Conservation (phyloP, 306 rosid genomes). For the Oxytropis ochrocephala region DNA sequence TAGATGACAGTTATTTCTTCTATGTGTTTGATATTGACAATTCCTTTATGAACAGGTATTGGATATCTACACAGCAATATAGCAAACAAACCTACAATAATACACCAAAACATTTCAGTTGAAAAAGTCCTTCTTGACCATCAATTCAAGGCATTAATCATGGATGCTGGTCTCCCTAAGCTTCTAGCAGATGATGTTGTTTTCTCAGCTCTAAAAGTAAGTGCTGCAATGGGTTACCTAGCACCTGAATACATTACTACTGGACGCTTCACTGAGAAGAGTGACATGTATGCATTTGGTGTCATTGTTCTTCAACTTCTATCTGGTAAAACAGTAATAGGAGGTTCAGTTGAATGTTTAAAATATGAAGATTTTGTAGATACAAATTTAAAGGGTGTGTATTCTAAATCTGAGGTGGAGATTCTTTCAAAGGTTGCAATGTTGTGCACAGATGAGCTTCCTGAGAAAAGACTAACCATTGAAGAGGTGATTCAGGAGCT, state of each 20-base stretch:
- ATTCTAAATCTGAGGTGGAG: constrained; percentile 59
- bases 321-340: constrained; percentile 47
- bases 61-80: constrained; percentile 58
- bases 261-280: constrained; percentile 79
- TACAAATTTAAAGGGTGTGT: constrained; percentile 43
- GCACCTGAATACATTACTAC: constrained; percentile 86
- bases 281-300: constrained; percentile 83
- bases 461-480: constrained; percentile 56
- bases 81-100: constrained; percentile 52
- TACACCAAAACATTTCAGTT: constrained; percentile 74
- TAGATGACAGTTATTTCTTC: background rate
- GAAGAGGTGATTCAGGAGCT: constrained; percentile 49
- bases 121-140: constrained; percentile 66
- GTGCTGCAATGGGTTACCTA: constrained; percentile 95
- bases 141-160: constrained; percentile 58
- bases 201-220: constrained; percentile 69
- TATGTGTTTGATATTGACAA: background rate
- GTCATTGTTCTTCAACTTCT: constrained; percentile 69
- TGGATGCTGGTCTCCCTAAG: constrained; percentile 71
- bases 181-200: constrained; percentile 83
- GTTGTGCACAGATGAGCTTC: constrained; percentile 54
- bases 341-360: constrained; percentile 40
- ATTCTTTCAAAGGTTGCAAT: constrained; percentile 52
- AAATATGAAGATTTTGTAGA: constrained; percentile 55
- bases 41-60: constrained; percentile 43